A percentile compares a stretch with the other conserved stretches of the same genome.
Conservation (phyloP, 2,329 filamentous ascomycete genomes). For the Fusarium nurragi region DNA sequence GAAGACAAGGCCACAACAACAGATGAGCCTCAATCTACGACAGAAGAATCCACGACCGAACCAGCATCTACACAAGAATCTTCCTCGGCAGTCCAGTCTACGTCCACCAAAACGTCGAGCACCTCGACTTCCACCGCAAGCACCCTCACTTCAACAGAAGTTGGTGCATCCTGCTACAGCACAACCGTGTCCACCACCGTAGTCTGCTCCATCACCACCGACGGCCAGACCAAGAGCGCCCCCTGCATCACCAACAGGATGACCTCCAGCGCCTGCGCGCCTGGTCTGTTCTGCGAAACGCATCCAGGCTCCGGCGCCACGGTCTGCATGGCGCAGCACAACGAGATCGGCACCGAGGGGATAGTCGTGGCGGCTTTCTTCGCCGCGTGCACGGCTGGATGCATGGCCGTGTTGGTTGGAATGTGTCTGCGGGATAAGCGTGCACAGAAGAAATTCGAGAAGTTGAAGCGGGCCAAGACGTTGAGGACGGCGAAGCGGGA, state of each 20-base stretch:
- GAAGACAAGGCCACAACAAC: background rate
- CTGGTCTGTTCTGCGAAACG: slow-evolving; percentile 5
- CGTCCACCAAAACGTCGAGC: slow-evolving; percentile 2
- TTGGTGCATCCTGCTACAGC: slow-evolving; percentile 20
- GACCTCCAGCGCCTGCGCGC: slow-evolving; percentile 18
- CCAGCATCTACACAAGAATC: slow-evolving; percentile 2
- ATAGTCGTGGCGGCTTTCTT: slow-evolving; percentile 11
- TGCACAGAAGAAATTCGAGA: slow-evolving; percentile 3
- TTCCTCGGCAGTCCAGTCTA: background rate
- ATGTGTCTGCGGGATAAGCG: slow-evolving; percentile 17
- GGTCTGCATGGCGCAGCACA: slow-evolving; percentile 15
- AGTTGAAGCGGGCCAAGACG: slow-evolving; percentile 5
- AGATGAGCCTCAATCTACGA: background rate
- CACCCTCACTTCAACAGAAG: background rate
- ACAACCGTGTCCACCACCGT: slow-evolving; percentile 18
- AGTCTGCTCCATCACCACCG: slow-evolving; percentile 16
- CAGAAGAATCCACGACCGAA: background rate
- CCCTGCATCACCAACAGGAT: slow-evolving; percentile 14
- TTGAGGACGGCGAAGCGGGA: background rate
- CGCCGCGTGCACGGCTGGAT: background rate
- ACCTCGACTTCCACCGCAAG: background rate
- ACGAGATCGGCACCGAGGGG: slow-evolving; percentile 8
- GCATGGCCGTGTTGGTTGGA: background rate
- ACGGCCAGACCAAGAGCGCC: slow-evolving; percentile 7
- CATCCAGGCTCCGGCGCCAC: slow-evolving; percentile 12